Base-by-base conservation (phyloP, 2,329 filamentous ascomycete genomes). In the Blumeria hordei region DNA sequence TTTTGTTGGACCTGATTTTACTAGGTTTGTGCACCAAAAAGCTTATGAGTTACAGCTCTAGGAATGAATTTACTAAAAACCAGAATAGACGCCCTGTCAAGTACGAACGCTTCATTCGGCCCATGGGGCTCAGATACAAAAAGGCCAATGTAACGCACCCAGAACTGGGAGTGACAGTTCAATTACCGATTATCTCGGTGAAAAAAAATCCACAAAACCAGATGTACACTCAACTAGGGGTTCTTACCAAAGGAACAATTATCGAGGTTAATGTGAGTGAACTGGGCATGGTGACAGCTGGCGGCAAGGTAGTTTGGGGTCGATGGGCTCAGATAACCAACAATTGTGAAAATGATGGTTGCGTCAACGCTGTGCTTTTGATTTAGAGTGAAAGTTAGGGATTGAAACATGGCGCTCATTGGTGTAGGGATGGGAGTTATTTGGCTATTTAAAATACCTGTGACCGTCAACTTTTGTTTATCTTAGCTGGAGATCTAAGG, bases 201-300 rank as follows among this genome's bases (percentile, higher is more conserved):
- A 84, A 87, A 74, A 88, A 87, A 75, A 90, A 88, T 69, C 86
- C 86, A 1, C 84, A 88, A 69, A 88, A 87, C 66, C 85, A 86
- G 0, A 75, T 94, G 65, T 94, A 94, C 70, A 95, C 90, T 0
- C 88, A 94, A 65, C 72, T 96, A 5, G 90, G 90, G 58, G 88
- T 94, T 3, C 68, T 95, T 64, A 90, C 85, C 51, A 88, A 88
- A 70, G 86, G 86, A 59, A 90, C 80, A 34, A 78, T 83, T 58
- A 79, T 90, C 64, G 90, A 96, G 69, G 88, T 96, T 63, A 94
- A 98, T 66, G 88, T 95, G 34, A 84, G 78, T 56, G 92, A 98
- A 67, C 70, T 96, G 59, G 92, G 92, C 59, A 72, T 96, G 58
- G 87, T 93, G 14, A 96, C 92, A 2, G 83, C 88, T 1, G 81